These are phyloP conservation scores for Mycosphaerella sp. DNA, from an alignment of 2,329 filamentous ascomycete species.

Conservation along the genomic window DNA sequence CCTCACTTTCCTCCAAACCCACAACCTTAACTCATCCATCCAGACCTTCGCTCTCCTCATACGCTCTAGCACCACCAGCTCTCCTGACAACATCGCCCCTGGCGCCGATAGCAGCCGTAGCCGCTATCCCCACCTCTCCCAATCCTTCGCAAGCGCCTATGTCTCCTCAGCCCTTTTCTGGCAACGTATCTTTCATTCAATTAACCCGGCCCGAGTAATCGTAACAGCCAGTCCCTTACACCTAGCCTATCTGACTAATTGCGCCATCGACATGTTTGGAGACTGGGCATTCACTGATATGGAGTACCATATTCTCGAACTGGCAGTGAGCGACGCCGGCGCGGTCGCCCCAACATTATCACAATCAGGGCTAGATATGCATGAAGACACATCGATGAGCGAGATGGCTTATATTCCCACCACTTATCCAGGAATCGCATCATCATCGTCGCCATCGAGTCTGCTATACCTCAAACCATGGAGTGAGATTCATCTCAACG, in stretches of 20 bases:
- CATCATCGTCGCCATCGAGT: conserved; percentile 19
- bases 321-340: conserved; percentile 10
- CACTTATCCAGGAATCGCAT: conserved; percentile 20
- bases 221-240: conserved; percentile 54
- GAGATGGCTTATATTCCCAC: conserved; percentile 12
- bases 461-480: conserved; percentile 59
- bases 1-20: conserved; percentile 19
- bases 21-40: conserved; percentile 29
- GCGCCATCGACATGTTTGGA: conserved; percentile 48
- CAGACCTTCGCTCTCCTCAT: conserved; percentile 45
- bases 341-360: not conserved
- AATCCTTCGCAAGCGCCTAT: no score
- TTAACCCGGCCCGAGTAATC: conserved; percentile 45
- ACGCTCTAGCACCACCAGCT: conserved; percentile 11
- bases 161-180: conserved; percentile 38
- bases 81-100: no score
- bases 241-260: conserved; percentile 56
- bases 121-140: conserved; percentile 35
- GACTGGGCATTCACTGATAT: conserved; percentile 33
- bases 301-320: conserved; percentile 30
- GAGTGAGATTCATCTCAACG: conserved; percentile 62
- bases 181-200: conserved; percentile 49
- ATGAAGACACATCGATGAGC: no score
- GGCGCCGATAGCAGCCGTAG: conserved; percentile 7
- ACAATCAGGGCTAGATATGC: conserved; percentile 4